phyloP scores from a whole-genome alignment of 2,329 filamentous ascomycete genomes.

The Penicillium sp. region DNA sequence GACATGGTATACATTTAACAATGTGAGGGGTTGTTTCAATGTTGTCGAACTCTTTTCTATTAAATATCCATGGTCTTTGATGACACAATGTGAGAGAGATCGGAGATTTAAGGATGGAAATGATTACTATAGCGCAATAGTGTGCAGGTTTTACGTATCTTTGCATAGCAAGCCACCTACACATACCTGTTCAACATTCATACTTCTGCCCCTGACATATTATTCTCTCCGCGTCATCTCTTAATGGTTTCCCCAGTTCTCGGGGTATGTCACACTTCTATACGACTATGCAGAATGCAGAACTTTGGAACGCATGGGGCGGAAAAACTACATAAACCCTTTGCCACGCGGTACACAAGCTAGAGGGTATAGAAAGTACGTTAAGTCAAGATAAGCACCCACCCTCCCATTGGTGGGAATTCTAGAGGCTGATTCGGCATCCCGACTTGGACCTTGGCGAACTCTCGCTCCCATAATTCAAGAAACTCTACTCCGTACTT shows the following conservation, averaged over 20 bases:
- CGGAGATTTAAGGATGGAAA: not conserved
- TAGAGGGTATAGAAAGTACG: not conserved
- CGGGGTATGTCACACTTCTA: not conserved
- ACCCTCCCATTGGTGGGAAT: slow-evolving; percentile 22
- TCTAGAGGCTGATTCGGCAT: slow-evolving; percentile 18
- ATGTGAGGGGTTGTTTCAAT: not conserved
- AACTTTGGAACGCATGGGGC: slow-evolving; percentile 14
- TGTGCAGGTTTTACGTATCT: not conserved
- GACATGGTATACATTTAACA: not conserved
- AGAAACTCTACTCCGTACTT: not conserved
- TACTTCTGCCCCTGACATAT: not conserved
- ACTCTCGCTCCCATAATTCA: not conserved
- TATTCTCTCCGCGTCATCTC: not conserved
- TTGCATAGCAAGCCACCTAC: not conserved
- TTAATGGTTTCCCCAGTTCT: not conserved
- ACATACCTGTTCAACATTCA: not conserved
- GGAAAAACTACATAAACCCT: not conserved
- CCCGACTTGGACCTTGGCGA: slow-evolving; percentile 17
- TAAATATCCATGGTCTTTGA: slow-evolving; percentile 1
- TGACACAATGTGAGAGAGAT: not conserved
- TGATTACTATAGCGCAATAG: not conserved
- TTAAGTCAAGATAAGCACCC: slow-evolving; percentile 27
- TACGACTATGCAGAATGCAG: slow-evolving; percentile 1
- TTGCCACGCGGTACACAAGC: slow-evolving; percentile 12
- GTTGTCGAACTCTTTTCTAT: not conserved